These are phyloP conservation scores for Starmerella sp. DNA, from an alignment of 805 yeast genomes.

Conservation along the genomic window DNA sequence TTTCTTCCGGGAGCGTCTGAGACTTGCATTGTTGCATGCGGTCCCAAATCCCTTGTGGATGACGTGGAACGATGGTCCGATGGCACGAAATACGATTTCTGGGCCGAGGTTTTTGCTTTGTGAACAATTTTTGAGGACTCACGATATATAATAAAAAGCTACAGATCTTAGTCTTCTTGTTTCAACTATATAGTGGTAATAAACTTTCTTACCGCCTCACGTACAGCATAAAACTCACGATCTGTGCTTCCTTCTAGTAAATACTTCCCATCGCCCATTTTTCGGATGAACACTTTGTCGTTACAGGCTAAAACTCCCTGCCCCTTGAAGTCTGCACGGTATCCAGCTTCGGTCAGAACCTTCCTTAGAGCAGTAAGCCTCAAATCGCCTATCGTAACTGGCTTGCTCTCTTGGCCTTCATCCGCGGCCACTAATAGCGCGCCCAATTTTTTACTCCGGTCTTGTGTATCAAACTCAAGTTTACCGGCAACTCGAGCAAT, in stretches of 20 bases:
- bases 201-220: constrained; percentile 20
- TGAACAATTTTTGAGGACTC: not conserved
- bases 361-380: constrained; percentile 68
- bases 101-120: constrained; percentile 20
- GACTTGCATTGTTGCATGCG: constrained; percentile 22
- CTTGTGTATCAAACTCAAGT: constrained; percentile 17
- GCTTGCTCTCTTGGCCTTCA: constrained; percentile 17
- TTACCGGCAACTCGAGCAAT: constrained; percentile 76
- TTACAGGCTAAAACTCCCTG: constrained; percentile 88
- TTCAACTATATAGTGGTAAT: constrained; percentile 16
- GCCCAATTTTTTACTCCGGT: constrained; percentile 5
- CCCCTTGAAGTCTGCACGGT: constrained; percentile 78
- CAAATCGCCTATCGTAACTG: constrained; percentile 79
- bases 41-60: constrained; percentile 19
- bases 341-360: constrained; percentile 44
- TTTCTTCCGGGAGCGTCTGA: constrained; percentile 1
- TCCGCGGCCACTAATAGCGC: constrained; percentile 6
- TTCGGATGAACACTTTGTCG: constrained; percentile 60
- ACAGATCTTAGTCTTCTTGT: not conserved
- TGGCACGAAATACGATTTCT: constrained; percentile 7
- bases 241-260: constrained; percentile 73
- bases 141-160: not conserved
- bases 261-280: constrained; percentile 72
- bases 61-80: constrained; percentile 21
- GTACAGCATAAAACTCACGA: constrained; percentile 48